Base-by-base conservation (phyloP, 805 yeast species). In the Ogataea paraovalis region DNA sequence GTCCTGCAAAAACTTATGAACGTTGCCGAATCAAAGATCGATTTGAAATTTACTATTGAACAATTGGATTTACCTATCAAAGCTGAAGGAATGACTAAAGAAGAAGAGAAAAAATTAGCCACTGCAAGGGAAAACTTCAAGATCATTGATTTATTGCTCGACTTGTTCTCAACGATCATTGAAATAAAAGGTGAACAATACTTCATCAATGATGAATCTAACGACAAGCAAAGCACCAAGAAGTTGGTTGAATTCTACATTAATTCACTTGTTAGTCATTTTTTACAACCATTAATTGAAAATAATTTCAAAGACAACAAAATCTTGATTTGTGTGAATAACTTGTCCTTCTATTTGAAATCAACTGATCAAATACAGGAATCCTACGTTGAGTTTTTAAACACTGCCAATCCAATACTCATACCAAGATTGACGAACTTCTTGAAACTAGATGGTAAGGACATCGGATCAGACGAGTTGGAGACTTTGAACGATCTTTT, bases 101-200 rank as follows among this genome's bases (percentile, higher is more conserved):
- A 48, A 6, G 57, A 58, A 20, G 50, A 69, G 10, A 69, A 41
- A 2, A 70, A 68, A 39, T 72, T 76, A 46, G 59, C 66, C 7
- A 60, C 59, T 13, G 79, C 86, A 2, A 75, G 76, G 52, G 66
- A 74, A 39, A 74, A 77, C 43, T 65, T 85, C 42, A 83, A 83
- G 53, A 74, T 86, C 3, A 68, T 86, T 20, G 96, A 88, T 56
- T 73, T 84, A 0, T 72, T 85, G 0, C 66, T 91, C 20, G 98
- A 92, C 62, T 64, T 92, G 28, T 70, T 88, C 21, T 80, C 97
- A 1, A 85, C 91, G 1, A 71, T 83, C 6, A 76, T 85, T 55
- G 97, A 90, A 62, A 75, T 67, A 38, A 59, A 60, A 43, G 68
- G 68, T 13, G 58, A 56, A 23, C 44, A 48, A 41, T 37, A 36